Conservation (phyloP, 805 yeast species). For the Phaffomyces thermotolerans region DNA sequence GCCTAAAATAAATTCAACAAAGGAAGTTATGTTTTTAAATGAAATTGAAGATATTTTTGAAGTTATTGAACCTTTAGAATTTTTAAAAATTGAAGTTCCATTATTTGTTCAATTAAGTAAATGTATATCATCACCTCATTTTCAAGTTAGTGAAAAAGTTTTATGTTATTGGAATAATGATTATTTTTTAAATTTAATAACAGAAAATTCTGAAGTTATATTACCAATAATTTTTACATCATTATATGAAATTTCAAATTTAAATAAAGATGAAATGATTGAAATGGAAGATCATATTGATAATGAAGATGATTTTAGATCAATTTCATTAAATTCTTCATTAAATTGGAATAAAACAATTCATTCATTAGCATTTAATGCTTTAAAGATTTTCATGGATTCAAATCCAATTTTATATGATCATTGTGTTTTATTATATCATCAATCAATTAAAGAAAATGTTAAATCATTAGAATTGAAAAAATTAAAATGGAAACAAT, state of each 20-base stretch:
- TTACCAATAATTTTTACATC: constrained; percentile 89
- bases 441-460: constrained; percentile 71
- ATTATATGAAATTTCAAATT: constrained; percentile 67
- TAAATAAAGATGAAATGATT: constrained; percentile 22
- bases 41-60: constrained; percentile 96
- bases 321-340: constrained; percentile 23
- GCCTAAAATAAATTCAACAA: constrained; percentile 94
- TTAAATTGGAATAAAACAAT: constrained; percentile 93
- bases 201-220: constrained; percentile 88
- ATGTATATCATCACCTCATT: constrained; percentile 91
- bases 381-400: constrained; percentile 84
- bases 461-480: constrained; percentile 54
- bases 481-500: constrained; percentile 61
- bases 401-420: constrained; percentile 87
- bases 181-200: constrained; percentile 80
- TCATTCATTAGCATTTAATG: constrained; percentile 83
- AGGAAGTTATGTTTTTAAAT: constrained; percentile 91
- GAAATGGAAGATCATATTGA: background rate
- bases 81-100: constrained; percentile 86
- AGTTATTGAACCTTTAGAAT: constrained; percentile 90
- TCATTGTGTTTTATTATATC: constrained; percentile 83
- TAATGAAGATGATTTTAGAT: constrained; percentile 12
- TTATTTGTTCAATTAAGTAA: constrained; percentile 88
- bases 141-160: constrained; percentile 95
- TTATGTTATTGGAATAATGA: constrained; percentile 93